Base-by-base conservation (phyloP, 805 yeast genomes). In the Teunomyces stri region DNA sequence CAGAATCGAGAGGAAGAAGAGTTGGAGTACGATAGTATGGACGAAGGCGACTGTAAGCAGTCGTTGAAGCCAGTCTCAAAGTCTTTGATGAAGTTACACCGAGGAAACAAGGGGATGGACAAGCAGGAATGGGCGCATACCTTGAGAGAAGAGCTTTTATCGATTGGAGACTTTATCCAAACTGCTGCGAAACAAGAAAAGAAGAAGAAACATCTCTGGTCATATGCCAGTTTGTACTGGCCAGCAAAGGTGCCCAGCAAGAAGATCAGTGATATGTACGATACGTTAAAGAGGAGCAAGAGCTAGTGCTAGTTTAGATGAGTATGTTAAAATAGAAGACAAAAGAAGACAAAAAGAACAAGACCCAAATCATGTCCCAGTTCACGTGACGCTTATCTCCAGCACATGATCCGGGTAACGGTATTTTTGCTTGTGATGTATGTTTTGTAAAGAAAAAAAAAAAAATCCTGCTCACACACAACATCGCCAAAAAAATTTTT, bases 191-290 rank as follows among this genome's bases (percentile, higher is more conserved):
- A 53, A 12, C 46, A 51, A 35, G 58, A 51, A 18, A 39, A 47
- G 2, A 57, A 57, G 3, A 60, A 70, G 25, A 84, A 79, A 60
- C 94, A 89, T 57, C 66, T 89, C 49, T 89, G 97, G 96, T 79
- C 87, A 27, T 89, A 85, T 62, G 89, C 94, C 4, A 76, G 90
- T 16, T 77, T 80, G 45, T 89, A 82, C 69, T 89, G 97, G 97
- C 97, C 97, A 2, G 87, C 82, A 3, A 78, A 79, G 51, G 96
- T 84, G n/a, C 81, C 86, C 36, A 84, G 92, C 50, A 66, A 73
- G 33, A 85, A 85, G 68, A 80, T 89, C 51, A 75, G 77, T 59
- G 83, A 80, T 27, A 89, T 90, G 96, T 90, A 88, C 65, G 75
- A 69, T 51, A 81, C 51, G 48, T 33, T 13, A 39, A 44, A 39